Evolutionary conservation across 108 stramenopile species (phyloP), one percentile per base, ranked within the genome.

Genomic region (Stephanodiscus minutulus): DNA sequence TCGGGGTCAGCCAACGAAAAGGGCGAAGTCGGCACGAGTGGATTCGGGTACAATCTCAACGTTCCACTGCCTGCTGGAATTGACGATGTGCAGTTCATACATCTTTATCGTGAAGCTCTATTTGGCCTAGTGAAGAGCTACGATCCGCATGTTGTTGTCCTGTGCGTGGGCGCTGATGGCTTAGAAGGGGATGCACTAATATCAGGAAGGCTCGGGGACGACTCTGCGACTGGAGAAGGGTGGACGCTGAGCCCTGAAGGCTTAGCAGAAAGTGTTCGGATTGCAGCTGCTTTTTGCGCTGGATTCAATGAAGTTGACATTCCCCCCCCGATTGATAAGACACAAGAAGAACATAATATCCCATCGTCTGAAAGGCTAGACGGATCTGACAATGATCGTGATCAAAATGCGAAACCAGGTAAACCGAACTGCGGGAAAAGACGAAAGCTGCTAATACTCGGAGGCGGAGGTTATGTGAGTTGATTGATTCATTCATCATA

Each of bases 161-260:
- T 85, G 55, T 78, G 77, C 50, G 73, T 85, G 12, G 84, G 84
- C 25, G 84, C 84, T 5, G 84, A 85, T 70, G 84, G 84, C 12
- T 53, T 85, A 20, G 39, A 74, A 33, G 81, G 74, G 20, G 84
- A 85, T 76, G 65, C 68, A 18, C 69, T 85, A 41, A 67, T 85
- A n/a, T 41, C 67, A 2, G 67, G 55, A 56, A 39, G 71, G 31
- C 39, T 43, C 55, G 58, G 37, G 48, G 24, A 31, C 24, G 46
- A 37, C 21, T 49, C 77, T 36, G 46, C 64, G 4, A 71, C 70
- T 3, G 65, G 64, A 21, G 83, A 80, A 59, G 84, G 84, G 33
- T 85, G 84, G 84, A 22, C 46, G 28, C 41, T 85, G 47, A 75
- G 75, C 41, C 78, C 81, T 29, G 72, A 79, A 55, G 72, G 82